A percentile compares a stretch with the other conserved stretches of the same genome.
Evolutionary conservation across 2,329 filamentous ascomycete genomes (phyloP).

Genomic region (Boeremia exigua): DNA sequence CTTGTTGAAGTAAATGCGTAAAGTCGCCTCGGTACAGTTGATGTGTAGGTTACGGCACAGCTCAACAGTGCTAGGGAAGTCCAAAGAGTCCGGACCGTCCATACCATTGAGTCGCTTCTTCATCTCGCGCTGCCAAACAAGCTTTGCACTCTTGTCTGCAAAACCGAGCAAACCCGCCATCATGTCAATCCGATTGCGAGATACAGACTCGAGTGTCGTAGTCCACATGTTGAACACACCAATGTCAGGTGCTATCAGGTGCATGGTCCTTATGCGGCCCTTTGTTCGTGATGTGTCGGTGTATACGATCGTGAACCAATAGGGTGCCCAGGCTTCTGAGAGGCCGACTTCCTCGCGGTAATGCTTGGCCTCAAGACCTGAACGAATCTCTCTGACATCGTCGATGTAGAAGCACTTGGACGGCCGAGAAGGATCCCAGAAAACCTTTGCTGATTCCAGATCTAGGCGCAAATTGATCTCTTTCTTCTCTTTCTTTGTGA

Average conservation of each 20-base stretch:
- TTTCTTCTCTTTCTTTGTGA: slow-evolving; percentile 81
- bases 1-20: slow-evolving; percentile 75
- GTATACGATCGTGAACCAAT: slow-evolving; percentile 92
- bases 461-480: slow-evolving; percentile 80
- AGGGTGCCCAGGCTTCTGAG: slow-evolving; percentile 68
- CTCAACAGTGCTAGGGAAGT: slow-evolving; percentile 78
- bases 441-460: slow-evolving; percentile 81
- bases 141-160: slow-evolving; percentile 76
- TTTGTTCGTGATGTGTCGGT: slow-evolving; percentile 78
- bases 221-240: slow-evolving; percentile 81
- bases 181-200: slow-evolving; percentile 83
- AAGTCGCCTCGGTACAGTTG: slow-evolving; percentile 77
- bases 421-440: slow-evolving; percentile 80
- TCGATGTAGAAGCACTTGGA: slow-evolving; percentile 92
- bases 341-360: slow-evolving; percentile 85
- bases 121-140: slow-evolving; percentile 89
- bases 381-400: slow-evolving; percentile 89
- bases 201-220: slow-evolving; percentile 80
- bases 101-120: slow-evolving; percentile 63
- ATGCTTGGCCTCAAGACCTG: slow-evolving; percentile 82
- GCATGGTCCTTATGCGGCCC: slow-evolving; percentile 77
- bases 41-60: slow-evolving; percentile 92
- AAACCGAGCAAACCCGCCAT: slow-evolving; percentile 86
- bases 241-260: slow-evolving; percentile 80
- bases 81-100: slow-evolving; percentile 71